Conservation (phyloP, 495 filamentous ascomycete species). For the Parathielavia appendiculata region DNA sequence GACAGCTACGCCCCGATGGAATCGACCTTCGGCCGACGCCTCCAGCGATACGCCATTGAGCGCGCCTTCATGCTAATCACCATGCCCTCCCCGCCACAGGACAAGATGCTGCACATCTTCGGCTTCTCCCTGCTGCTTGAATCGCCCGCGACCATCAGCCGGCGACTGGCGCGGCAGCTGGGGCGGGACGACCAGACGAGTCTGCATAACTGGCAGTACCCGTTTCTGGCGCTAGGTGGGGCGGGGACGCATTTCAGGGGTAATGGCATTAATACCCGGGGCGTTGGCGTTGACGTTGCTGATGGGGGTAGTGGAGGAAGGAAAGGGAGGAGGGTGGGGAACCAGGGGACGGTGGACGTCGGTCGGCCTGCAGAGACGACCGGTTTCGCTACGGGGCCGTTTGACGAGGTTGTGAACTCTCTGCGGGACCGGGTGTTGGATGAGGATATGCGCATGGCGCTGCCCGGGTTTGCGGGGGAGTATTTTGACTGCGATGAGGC, state of each 20-base stretch:
- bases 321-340: conserved; percentile 16
- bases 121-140: conserved; percentile 59
- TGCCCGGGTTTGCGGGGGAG: conserved; percentile 56
- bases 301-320: not conserved
- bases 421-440: conserved; percentile 30
- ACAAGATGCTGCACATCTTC: conserved; percentile 54
- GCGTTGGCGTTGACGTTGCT: not conserved
- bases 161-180: conserved; percentile 43
- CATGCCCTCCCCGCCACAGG: conserved; percentile 47
- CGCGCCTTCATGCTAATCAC: conserved; percentile 56
- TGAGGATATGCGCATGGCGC: conserved; percentile 38
- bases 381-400: conserved; percentile 42
- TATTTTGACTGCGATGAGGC: conserved; percentile 72
- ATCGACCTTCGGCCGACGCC: conserved; percentile 61
- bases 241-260: conserved; percentile 57
- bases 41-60: conserved; percentile 65
- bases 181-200: conserved; percentile 38
- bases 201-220: conserved; percentile 56
- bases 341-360: conserved; percentile 30
- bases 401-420: conserved; percentile 24
- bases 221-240: conserved; percentile 62
- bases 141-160: conserved; percentile 44
- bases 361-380: conserved; percentile 32
- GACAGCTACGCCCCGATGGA: conserved; percentile 55
- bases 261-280: too few relatives aligned